Conservation (phyloP, 768 basidiomycete genomes). For the Russula foetens region DNA sequence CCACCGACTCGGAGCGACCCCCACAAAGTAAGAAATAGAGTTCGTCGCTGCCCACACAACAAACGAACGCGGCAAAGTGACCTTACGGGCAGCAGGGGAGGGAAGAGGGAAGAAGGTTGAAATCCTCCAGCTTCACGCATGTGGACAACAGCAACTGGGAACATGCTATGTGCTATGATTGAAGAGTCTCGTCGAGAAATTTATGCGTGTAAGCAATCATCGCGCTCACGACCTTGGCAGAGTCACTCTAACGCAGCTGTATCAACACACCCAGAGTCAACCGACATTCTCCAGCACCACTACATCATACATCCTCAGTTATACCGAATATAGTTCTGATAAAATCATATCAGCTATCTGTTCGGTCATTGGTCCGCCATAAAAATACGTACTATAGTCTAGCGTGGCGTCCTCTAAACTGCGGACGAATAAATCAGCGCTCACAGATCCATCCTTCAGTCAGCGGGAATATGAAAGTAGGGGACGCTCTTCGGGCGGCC, state of each 20-base stretch:
- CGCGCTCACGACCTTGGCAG: too few species aligned
- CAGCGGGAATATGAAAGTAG: constrained; percentile 15
- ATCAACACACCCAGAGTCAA: too few species aligned
- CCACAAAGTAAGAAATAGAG: constrained; percentile 54
- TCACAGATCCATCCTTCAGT: background rate
- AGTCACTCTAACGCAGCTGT: too few species aligned
- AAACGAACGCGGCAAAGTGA: constrained; percentile 21
- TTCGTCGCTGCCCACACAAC: constrained; percentile 47
- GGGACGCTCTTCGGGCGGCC: constrained; percentile 4
- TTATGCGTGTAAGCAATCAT: background rate
- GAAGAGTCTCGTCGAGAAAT: too few species aligned
- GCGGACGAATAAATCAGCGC: background rate
- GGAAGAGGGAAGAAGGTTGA: constrained; percentile 41
- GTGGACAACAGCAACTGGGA: constrained; percentile 47
- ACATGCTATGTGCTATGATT: constrained; percentile 60
- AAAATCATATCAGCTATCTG: too few species aligned
- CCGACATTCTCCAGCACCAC: background rate
- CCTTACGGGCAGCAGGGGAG: constrained; percentile 37
- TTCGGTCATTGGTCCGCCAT: background rate
- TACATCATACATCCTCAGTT: background rate
- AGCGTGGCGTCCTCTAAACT: background rate
- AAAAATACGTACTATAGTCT: background rate
- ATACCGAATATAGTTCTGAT: too few species aligned
- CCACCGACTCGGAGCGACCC: too few species aligned
- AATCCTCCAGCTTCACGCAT: too few species aligned